Conservation (phyloP, 2,329 filamentous ascomycete species). For the Scleromitrula shiraiana region DNA sequence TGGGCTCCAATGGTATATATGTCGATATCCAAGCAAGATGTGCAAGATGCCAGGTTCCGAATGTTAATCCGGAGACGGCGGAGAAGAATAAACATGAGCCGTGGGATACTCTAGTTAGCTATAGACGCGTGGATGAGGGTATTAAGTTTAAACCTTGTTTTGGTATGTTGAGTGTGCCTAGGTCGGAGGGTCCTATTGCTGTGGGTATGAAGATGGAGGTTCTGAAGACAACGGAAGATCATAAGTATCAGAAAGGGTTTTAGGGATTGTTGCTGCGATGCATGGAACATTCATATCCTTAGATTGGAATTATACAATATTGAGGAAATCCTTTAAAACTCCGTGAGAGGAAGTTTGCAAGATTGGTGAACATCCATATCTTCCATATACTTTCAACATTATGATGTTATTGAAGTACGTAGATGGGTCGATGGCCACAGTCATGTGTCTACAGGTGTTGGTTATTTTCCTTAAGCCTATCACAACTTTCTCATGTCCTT, state of each 20-base stretch:
- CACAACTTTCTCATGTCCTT: no score
- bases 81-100: conserved; percentile 39
- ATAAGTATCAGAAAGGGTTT: conserved; percentile 41
- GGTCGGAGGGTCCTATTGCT: conserved; percentile 43
- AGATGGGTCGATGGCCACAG: no score
- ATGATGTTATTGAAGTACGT: no score
- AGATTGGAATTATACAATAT: neutral
- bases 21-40: conserved; percentile 58
- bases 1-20: conserved; percentile 25
- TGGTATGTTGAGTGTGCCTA: conserved; percentile 56
- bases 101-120: conserved; percentile 47
- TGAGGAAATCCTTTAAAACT: no score
- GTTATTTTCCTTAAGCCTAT: no score
- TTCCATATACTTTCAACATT: no score
- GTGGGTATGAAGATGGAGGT: conserved; percentile 54
- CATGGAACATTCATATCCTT: no score
- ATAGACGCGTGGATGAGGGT: conserved; percentile 52
- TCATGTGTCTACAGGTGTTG: no score
- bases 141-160: conserved; percentile 59
- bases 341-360: no score
- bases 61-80: conserved; percentile 48
- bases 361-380: no score
- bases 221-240: conserved; percentile 46
- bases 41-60: conserved; percentile 61
- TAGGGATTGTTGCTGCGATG: no score